phyloP scores from a whole-genome alignment of 176 grass and related monocot species.

The Typha latifolia region DNA sequence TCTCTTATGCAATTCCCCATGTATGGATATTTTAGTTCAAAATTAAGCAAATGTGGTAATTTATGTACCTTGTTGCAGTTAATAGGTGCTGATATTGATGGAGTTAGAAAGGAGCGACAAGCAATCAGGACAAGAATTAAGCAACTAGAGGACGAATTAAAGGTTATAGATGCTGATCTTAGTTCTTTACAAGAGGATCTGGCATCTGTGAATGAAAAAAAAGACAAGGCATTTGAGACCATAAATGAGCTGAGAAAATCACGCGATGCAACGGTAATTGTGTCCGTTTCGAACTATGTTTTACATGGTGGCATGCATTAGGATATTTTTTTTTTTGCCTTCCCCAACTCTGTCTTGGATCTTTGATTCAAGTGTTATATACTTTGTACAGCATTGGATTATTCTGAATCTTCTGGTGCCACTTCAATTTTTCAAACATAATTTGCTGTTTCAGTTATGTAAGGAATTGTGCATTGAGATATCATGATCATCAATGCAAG shows the following conservation, averaged over 20 bases:
- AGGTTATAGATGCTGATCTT: constrained; percentile 30
- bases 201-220: constrained; percentile 34
- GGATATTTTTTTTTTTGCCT: background rate
- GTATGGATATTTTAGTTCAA: background rate
- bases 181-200: constrained; percentile 41
- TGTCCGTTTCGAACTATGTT: background rate
- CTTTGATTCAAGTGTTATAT: too few relatives aligned
- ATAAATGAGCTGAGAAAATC: constrained; percentile 34
- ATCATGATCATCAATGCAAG: too few relatives aligned
- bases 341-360: too few relatives aligned
- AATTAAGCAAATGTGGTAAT: background rate
- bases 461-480: too few relatives aligned
- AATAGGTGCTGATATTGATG: constrained; percentile 44
- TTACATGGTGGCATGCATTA: background rate
- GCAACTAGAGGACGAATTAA: constrained; percentile 47
- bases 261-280: constrained; percentile 40
- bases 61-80: constrained; percentile 10
- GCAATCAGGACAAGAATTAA: constrained; percentile 59
- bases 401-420: too few relatives aligned
- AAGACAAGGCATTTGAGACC: constrained; percentile 46
- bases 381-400: too few relatives aligned
- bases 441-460: too few relatives aligned
- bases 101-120: constrained; percentile 53
- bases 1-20: background rate
- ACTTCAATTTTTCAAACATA: too few relatives aligned